These are phyloP conservation scores for Penicillium waksmanii DNA, from an alignment of 495 filamentous ascomycete genomes.

Conservation along the genomic window DNA sequence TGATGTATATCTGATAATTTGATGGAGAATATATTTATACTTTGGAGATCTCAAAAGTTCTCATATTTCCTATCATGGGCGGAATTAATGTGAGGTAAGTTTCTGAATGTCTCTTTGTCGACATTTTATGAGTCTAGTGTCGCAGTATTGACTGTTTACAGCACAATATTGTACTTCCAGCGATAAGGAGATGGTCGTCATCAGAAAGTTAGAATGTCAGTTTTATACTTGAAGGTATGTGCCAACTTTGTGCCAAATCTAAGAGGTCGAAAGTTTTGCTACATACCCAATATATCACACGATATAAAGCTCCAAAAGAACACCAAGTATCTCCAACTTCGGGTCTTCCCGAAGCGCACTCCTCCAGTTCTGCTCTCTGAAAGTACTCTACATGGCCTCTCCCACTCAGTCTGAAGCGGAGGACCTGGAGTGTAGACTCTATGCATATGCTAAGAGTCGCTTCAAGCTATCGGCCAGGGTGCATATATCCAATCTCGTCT, in stretches of 20 bases:
- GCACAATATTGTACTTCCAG: too few relatives aligned
- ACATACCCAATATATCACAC: too few relatives aligned
- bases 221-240: too few relatives aligned
- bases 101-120: not conserved
- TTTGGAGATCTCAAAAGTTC: too few relatives aligned
- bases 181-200: too few relatives aligned
- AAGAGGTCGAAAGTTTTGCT: too few relatives aligned
- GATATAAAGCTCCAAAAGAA: not conserved
- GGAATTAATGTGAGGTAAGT: not conserved
- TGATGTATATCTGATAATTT: not conserved
- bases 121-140: too few relatives aligned
- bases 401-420: not conserved
- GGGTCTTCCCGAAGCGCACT: too few relatives aligned
- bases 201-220: too few relatives aligned
- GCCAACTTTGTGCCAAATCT: too few relatives aligned
- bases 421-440: not conserved
- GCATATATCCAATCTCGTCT: slow-evolving; percentile 2
- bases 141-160: too few relatives aligned
- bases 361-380: not conserved
- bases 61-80: too few relatives aligned
- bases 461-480: slow-evolving; percentile 8
- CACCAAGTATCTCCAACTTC: not conserved
- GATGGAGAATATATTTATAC: not conserved
- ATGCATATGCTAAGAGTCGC: not conserved
- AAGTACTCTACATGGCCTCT: not conserved